Conservation (phyloP, 169 alveolate species). For the Besnoitia besnoiti region DNA sequence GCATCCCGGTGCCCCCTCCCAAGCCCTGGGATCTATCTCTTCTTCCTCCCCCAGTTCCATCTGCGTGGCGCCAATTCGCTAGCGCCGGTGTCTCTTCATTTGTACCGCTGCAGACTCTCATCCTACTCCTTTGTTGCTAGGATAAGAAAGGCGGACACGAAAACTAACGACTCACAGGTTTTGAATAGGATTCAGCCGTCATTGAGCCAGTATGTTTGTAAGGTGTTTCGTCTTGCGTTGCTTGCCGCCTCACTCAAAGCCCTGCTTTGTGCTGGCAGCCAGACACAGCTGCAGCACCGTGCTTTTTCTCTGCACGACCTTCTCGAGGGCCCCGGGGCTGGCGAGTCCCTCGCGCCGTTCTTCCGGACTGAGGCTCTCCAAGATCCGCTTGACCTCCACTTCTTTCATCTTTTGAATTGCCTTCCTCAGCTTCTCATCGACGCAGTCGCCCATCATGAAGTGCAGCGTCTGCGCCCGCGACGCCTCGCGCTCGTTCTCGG, state of each 20-base stretch:
- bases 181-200: too few relatives aligned
- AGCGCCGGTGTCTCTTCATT: too few relatives aligned
- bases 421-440: constrained; percentile 2
- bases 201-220: too few relatives aligned
- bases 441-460: background rate
- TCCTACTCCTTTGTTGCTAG: too few relatives aligned
- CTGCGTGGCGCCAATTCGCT: too few relatives aligned
- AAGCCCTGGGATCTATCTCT: too few relatives aligned
- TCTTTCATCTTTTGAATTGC: constrained; percentile 28
- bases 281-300: constrained; percentile 24
- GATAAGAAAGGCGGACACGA: too few relatives aligned
- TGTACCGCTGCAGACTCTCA: too few relatives aligned
- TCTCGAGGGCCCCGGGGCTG: constrained; percentile 11
- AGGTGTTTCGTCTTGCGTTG: too few relatives aligned
- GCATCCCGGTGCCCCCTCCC: too few relatives aligned
- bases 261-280: constrained; percentile 21
- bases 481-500: background rate
- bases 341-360: background rate
- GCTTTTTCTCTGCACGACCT: constrained; percentile 15
- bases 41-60: too few relatives aligned
- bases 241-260: background rate
- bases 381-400: background rate
- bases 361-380: constrained; percentile 3
- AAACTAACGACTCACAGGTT: too few relatives aligned
- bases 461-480: background rate